phyloP scores from a whole-genome alignment of 2,329 filamentous ascomycete species.

The Beauveria sp. region DNA sequence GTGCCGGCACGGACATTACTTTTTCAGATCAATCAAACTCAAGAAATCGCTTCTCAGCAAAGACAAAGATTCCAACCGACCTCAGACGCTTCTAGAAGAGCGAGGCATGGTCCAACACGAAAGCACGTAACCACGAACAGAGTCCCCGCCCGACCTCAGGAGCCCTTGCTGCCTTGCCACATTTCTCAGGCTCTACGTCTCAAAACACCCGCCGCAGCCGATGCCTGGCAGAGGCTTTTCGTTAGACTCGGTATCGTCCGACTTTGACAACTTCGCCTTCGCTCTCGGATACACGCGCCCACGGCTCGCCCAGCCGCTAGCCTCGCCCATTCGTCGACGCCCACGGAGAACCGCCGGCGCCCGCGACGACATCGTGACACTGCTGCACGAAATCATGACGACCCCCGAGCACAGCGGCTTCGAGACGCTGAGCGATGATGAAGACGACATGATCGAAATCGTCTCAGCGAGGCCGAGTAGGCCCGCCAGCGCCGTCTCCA shows the following conservation, averaged over 20 bases:
- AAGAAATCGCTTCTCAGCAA: background rate
- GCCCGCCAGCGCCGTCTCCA: background rate
- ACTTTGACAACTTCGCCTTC: background rate
- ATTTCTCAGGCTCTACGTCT: background rate
- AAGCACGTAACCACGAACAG: background rate
- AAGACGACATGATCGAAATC: conserved; percentile 29
- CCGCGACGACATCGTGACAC: background rate
- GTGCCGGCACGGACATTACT: background rate
- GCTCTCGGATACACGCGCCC: background rate
- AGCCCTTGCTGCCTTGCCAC: background rate
- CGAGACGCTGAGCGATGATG: conserved; percentile 12
- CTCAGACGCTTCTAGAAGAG: background rate
- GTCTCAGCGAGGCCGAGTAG: conserved; percentile 11
- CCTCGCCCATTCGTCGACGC: background rate
- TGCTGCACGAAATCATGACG: background rate
- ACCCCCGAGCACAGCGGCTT: background rate
- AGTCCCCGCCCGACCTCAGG: background rate
- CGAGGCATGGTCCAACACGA: background rate
- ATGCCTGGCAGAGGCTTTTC: conserved; percentile 2
- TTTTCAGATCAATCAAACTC: background rate
- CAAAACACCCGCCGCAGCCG: background rate
- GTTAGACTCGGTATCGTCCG: background rate
- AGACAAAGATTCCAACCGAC: background rate
- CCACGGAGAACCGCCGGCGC: background rate
- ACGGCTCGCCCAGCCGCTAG: background rate